These are phyloP conservation scores for Ambrosia hybrid DNA, from an alignment of 140 eudicot species.

Conservation along the genomic window DNA sequence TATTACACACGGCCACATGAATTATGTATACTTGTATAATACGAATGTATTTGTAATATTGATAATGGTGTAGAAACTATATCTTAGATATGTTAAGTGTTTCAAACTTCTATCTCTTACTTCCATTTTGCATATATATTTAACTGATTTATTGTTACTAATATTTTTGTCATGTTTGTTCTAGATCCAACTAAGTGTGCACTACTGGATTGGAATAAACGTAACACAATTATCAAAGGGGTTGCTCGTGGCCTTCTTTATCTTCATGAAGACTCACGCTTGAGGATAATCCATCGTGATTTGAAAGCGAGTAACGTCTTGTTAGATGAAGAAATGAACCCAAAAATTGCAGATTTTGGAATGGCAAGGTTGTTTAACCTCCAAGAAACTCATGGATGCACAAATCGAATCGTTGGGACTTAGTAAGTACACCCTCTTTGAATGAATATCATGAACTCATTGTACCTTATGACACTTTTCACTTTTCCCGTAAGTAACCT, in stretches of 20 bases:
- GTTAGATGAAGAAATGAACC: not conserved
- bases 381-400: not conserved
- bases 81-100: no score
- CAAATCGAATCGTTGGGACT: not conserved
- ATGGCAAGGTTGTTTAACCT: no score
- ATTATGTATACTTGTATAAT: no score
- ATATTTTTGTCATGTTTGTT: not conserved
- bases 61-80: no score
- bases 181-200: not conserved
- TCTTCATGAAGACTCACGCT: no score
- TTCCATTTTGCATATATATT: no score
- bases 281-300: not conserved
- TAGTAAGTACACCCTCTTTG: not conserved
- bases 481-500: not conserved
- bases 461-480: no score
- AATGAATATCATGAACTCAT: not conserved
- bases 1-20: not conserved
- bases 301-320: not conserved
- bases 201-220: not conserved
- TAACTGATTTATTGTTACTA: not conserved
- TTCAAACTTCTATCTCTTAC: no score
- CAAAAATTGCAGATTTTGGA: no score
- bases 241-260: no score
- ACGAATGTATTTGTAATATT: no score
- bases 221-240: not conserved